Conservation (phyloP, 2,329 filamentous ascomycete genomes). For the Claviceps fusiformis region DNA sequence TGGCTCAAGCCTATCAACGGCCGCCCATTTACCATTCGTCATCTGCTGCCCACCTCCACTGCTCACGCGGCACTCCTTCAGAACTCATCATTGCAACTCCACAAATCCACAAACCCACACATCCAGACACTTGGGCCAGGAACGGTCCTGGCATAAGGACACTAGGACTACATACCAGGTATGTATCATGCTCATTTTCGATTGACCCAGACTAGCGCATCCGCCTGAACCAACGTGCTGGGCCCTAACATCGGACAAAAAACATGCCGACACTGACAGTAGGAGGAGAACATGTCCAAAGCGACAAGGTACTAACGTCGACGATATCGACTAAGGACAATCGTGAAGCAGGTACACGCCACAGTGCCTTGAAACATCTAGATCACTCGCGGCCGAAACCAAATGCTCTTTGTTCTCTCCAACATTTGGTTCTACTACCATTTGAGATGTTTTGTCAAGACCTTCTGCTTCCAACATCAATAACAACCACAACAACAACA, state of each 20-base stretch:
- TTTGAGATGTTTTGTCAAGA: not conserved
- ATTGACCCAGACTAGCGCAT: conserved; percentile 6
- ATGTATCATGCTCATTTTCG: conserved; percentile 2
- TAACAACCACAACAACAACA: no score
- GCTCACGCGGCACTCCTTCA: not conserved
- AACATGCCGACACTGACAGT: conserved; percentile 2
- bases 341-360: not conserved
- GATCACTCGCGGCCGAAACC: not conserved
- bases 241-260: conserved; percentile 4
- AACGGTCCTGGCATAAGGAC: not conserved
- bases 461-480: not conserved
- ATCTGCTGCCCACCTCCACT: not conserved
- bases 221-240: conserved; percentile 5
- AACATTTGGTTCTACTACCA: not conserved
- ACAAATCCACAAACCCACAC: not conserved
- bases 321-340: not conserved
- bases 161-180: not conserved
- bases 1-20: not conserved
- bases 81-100: not conserved
- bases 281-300: not conserved
- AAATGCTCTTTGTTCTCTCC: not conserved
- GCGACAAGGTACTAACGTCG: not conserved
- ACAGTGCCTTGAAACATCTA: not conserved
- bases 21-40: not conserved
- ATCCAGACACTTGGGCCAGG: conserved; percentile 1